Evolutionary conservation across 73 alveolate genomes (phyloP).

Genomic region (Paramecium tetraurelia): DNA sequence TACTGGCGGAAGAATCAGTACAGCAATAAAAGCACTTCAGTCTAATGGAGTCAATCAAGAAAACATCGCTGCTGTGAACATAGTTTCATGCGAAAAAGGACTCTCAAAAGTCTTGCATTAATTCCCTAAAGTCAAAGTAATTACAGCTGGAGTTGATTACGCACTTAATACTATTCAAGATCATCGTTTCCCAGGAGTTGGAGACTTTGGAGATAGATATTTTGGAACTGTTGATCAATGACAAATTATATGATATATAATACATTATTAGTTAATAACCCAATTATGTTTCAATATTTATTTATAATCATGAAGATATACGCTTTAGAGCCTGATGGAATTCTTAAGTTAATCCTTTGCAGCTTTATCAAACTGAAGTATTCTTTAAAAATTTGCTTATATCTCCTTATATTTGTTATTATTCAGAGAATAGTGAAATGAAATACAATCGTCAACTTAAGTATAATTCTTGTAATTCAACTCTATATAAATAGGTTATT

Average conservation of each 20-base stretch:
- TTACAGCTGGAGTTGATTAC: constrained; percentile 26
- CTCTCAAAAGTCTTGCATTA: background rate
- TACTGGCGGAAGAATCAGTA: background rate
- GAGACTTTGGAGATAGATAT: constrained; percentile 45
- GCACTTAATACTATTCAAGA: background rate
- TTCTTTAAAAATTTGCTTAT: background rate
- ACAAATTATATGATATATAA: background rate
- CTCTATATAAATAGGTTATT: background rate
- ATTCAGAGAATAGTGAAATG: background rate
- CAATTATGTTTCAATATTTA: background rate
- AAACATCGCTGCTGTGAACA: background rate
- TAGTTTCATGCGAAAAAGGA: constrained; percentile 33
- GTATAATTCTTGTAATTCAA: background rate
- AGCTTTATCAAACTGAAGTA: background rate
- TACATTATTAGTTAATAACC: background rate
- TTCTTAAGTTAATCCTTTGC: background rate
- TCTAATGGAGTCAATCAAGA: constrained; percentile 16
- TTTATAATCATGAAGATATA: background rate
- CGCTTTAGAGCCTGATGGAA: background rate
- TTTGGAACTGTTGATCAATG: constrained; percentile 40
- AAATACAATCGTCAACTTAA: too few species aligned
- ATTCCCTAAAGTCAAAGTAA: constrained; percentile 3
- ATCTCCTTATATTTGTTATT: background rate
- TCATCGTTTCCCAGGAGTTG: background rate
- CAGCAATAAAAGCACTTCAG: background rate